Evolutionary conservation across 169 alveolate species (phyloP), one percentile per base, ranked within the genome.

Genomic region (Eimeria maxima): DNA sequence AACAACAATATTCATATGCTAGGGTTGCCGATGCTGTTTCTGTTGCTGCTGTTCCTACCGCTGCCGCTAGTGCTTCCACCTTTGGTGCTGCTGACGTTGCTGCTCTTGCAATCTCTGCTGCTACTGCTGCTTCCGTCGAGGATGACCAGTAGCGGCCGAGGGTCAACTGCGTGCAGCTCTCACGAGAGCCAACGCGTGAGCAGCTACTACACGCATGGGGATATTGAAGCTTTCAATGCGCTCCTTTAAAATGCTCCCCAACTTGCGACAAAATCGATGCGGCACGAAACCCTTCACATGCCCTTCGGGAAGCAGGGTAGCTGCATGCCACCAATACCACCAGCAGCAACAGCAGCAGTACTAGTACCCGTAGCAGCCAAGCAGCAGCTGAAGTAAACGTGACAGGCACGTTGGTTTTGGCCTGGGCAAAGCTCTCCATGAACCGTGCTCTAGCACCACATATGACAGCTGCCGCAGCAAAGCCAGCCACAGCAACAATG

Each of bases 321-420:
- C n/a, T 18, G 60, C 60, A 14, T 33, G 38, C 1, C 38, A 33
- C 38, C 60, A 53, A 14, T 3, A 53, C 60, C 60, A 74, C 8
- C 84, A 74, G 24, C 45, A 74, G 84, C 84, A 74, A 8, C 53
- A 74, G 55, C 53, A 74, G 50, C 84, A 22, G 20, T 44, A 74
- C 18, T 50, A 74, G 22, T 7, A n/a, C 11, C 78, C 27, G 78
- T n/a, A 67, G 78, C 78, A 67, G 60, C 60, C 10, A 53, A 53
- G 60, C 16, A 53, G 3, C 3, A 53, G 60, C 60, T 11, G 60
- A 53, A 53, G 60, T 3, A 53, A 53, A 53, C 60, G 60, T 14
- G 0, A 53, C 60, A 14, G 60, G 60, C 38, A 53, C 20, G 60
- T 14, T 53, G 60, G 6, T 11, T 0, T 14, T 53, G 60, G 60